Evolutionary conservation across 352 stramenopile species (phyloP), one percentile per base, ranked within the genome.

Genomic region (Pythium coloratum): DNA sequence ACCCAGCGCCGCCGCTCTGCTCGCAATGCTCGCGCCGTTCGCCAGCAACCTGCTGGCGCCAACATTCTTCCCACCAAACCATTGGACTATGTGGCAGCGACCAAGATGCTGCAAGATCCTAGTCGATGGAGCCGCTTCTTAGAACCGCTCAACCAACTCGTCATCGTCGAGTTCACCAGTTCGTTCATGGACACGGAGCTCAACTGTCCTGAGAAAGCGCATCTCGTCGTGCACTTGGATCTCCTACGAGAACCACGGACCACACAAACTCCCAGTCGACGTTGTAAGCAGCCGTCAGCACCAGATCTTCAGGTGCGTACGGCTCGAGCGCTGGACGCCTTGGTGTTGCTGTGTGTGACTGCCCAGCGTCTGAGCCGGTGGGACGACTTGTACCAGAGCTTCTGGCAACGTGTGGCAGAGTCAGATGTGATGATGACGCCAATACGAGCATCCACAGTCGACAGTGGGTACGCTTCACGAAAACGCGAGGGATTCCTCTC

Each of bases 381-480:
- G 42, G n/a, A 26, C 42, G 42, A 50, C 42, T 50, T 50, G 42
- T 26, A 50, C 42, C 42, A 50, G 14, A 20, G 42, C 14, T 50
- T 50, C 18, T 50, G 42, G 42, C 0, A 20, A 10, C 42, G 42
- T 10, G 42, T 50, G 16, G n/a, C 14, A 6, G 42, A 50, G 42
- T 6, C 14, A 7, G 42, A 50, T 16, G 13, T 26, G 16, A 24
- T 50, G 42, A 26, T 13, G 42, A 26, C 13, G n/a, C 16, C 16
- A 13, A 13, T 50, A 13, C 14, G 3, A 24, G 14, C 42, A 8
- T 13, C 42, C 5, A 50, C 13, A 16, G 42, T 50, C 13, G 42
- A 50, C 42, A 50, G n/a, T 50, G 42, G 42, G n/a, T 50, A 50
- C 42, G 42, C 3, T 50, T 28, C 42, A 50, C 18, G 42, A 50